phyloP scores from a whole-genome alignment of 129 eudicot genomes.

The Flaveria trinervia region DNA sequence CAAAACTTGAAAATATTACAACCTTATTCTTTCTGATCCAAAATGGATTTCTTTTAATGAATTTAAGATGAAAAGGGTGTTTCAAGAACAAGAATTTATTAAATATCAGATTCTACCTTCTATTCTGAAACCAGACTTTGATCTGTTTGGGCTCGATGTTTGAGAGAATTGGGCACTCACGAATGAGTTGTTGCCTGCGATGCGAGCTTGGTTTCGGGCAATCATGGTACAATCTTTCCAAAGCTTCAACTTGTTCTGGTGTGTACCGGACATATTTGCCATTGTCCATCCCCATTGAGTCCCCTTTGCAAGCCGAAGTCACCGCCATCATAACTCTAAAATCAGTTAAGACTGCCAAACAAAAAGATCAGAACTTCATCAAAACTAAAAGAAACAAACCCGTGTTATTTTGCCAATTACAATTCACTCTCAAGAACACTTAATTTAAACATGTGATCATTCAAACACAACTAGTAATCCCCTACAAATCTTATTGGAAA shows the following conservation, averaged over 20 bases:
- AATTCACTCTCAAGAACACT: constrained; percentile 5
- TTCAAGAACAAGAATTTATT: constrained; percentile 21
- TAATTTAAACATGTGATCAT: not conserved
- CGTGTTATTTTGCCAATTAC: not conserved
- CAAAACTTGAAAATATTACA: constrained; percentile 9
- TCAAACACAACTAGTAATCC: constrained; percentile 4
- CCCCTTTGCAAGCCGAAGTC: constrained; percentile 70
- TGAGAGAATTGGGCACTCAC: constrained; percentile 87
- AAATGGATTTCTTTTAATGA: constrained; percentile 11
- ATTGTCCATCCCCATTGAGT: constrained; percentile 64
- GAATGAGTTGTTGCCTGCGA: constrained; percentile 86
- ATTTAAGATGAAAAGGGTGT: constrained; percentile 21
- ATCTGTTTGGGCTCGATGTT: constrained; percentile 93
- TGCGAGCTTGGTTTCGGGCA: constrained; percentile 93
- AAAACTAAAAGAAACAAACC: not conserved
- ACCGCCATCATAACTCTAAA: constrained; percentile 84
- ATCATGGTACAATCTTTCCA: constrained; percentile 82
- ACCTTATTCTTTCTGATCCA: constrained; percentile 12
- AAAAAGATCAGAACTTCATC: not conserved
- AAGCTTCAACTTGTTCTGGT: constrained; percentile 94
- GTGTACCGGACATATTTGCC: constrained; percentile 92
- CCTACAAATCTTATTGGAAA: not conserved
- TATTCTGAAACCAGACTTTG: constrained; percentile 94
- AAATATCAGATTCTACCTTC: constrained; percentile 50
- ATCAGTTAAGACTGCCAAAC: not conserved